Percentiles rank a stretch among this genome's conserved stretches.
Conservation (phyloP, 2,329 filamentous ascomycete species). For the Ilyonectria destructans region DNA sequence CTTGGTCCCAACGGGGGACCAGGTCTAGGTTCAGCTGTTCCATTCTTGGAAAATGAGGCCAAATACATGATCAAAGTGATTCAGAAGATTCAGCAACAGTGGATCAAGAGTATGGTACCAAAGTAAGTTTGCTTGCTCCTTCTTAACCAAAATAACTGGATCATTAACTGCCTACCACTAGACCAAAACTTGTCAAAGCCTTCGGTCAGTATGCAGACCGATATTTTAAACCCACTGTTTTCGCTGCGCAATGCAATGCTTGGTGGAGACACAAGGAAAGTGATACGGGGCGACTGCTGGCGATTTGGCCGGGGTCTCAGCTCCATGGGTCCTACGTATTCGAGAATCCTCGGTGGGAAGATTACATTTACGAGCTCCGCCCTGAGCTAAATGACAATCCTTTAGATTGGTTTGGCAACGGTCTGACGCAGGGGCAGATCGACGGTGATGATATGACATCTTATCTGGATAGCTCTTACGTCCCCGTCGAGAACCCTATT, state of each 20-base stretch:
- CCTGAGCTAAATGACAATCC: slow-evolving; percentile 14
- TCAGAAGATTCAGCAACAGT: slow-evolving; percentile 19
- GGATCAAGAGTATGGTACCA: slow-evolving; percentile 20
- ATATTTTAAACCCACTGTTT: slow-evolving; percentile 15
- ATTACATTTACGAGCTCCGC: slow-evolving; percentile 7
- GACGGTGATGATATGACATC: slow-evolving; percentile 6
- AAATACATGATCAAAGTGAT: slow-evolving; percentile 22
- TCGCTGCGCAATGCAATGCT: slow-evolving; percentile 10
- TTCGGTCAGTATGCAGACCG: slow-evolving; percentile 14
- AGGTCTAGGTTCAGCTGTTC: slow-evolving; percentile 14
- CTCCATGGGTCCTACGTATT: slow-evolving; percentile 6
- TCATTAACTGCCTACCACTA: neutral
- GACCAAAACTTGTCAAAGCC: slow-evolving; percentile 9
- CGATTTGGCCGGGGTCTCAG: slow-evolving; percentile 3
- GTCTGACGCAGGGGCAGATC: slow-evolving; percentile 10
- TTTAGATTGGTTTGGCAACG: slow-evolving; percentile 17
- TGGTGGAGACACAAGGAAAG: slow-evolving; percentile 18
- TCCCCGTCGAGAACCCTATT: slow-evolving; percentile 2
- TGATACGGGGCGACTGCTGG: slow-evolving; percentile 8
- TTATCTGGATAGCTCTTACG: neutral
- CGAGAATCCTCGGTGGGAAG: slow-evolving; percentile 15
- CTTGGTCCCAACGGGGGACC: slow-evolving; percentile 17
- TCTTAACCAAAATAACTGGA: neutral
- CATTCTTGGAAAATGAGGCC: slow-evolving; percentile 21
- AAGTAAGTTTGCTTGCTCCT: slow-evolving; percentile 10